Evolutionary conservation across 2,329 filamentous ascomycete genomes (phyloP), one percentile per base, ranked within the genome.

Genomic region (Sporothrix phasma): DNA sequence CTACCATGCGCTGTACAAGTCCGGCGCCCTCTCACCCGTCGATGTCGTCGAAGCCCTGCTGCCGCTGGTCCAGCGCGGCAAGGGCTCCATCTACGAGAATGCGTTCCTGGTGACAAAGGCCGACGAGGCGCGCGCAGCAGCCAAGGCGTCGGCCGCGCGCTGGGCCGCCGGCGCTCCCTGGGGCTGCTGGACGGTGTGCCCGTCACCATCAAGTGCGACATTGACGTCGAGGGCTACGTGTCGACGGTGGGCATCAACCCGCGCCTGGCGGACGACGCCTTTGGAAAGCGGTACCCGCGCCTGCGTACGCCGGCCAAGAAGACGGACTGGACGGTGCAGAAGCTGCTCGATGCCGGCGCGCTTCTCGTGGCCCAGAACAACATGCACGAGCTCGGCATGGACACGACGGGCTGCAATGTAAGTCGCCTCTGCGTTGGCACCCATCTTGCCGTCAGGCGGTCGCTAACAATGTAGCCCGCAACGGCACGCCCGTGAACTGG

Each of bases 161-260:
- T 96, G 88, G 74, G 83, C 84, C 65, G 77, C 80, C 17, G 88
- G 89, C 0, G 80, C 81, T 66, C 81, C 86, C 74, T 91, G 17
- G 81, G 89, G 13, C 76, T 89, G 5, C 77, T 96, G 7, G 92
- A 96, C 70, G 92, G 92, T 13, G 84, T 96, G 0, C 92, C 91
- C 0, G 83, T 95, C 58, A 88, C 87, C 0, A 84, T 94, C 69
- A 96, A 96, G 76, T 91, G 95, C 71, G 90, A 96, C 71, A 81
- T 87, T 17, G 81, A 88, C 67, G 78, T 92, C 37, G 80, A 84
- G 67, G 90, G 88, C 15, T 92, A 91, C 72, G 81, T 83, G 60
- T 84, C 81, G 67, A 87, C 84, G 62, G 76, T 83, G 56, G 90
- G 88, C 24, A 86, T 87, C 70, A 81, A 77, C 66, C 78, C 86